These are phyloP conservation scores for Xylariaceae sp. DNA, from an alignment of 2,329 filamentous ascomycete genomes.

Conservation along the genomic window DNA sequence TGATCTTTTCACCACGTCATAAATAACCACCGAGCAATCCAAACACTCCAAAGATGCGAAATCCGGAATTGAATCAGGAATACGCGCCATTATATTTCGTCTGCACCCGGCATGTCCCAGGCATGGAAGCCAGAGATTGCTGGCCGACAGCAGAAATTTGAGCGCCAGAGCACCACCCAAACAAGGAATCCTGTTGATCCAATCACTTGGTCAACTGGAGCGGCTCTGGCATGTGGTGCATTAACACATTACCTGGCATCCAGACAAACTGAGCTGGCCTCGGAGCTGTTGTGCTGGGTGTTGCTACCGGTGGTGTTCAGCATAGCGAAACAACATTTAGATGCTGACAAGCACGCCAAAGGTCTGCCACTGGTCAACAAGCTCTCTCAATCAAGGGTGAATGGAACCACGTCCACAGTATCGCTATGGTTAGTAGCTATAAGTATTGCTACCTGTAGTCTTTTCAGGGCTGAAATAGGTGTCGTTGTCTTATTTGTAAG, in stretches of 20 bases:
- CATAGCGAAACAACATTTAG: conserved; percentile 6
- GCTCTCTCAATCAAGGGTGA: background rate
- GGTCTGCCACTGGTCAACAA: conserved; percentile 1
- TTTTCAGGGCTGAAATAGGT: conserved; percentile 34
- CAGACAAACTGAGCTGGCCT: conserved; percentile 38
- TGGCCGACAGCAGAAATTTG: background rate
- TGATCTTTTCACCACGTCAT: too few species aligned
- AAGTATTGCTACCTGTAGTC: conserved; percentile 28
- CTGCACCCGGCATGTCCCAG: conserved; percentile 7
- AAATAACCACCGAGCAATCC: too few species aligned
- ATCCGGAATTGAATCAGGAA: background rate
- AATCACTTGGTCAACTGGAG: conserved; percentile 26
- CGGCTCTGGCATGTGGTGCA: conserved; percentile 38
- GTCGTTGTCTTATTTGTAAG: conserved; percentile 26
- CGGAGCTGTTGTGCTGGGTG: conserved; percentile 45
- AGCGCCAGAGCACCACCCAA: background rate
- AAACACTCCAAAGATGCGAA: conserved; percentile 19
- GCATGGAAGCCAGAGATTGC: background rate
- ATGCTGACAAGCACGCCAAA: background rate
- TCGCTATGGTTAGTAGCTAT: conserved; percentile 30
- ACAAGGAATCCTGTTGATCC: background rate
- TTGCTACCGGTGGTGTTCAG: conserved; percentile 37
- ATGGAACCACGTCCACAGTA: background rate
- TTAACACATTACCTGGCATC: conserved; percentile 32
- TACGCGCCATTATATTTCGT: conserved; percentile 1